phyloP scores from a whole-genome alignment of 179 eudicot genomes.

The Sideroxylon spinosum region DNA sequence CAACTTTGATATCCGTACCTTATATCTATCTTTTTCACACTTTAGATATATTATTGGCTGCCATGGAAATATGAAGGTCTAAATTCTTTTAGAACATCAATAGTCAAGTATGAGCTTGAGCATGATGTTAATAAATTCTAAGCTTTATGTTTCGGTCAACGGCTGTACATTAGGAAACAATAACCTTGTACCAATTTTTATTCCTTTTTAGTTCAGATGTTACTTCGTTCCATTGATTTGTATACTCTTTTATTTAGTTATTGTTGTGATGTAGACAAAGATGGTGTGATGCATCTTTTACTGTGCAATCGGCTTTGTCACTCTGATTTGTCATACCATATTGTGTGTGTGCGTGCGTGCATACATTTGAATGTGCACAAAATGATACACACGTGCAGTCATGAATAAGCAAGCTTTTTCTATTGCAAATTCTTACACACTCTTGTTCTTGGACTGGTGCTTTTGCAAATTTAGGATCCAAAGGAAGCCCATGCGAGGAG shows the following conservation, averaged over 20 bases:
- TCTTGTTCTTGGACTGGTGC: conserved; percentile 16
- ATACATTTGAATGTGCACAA: conserved; percentile 3
- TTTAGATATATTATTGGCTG: neutral
- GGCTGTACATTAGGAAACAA: neutral
- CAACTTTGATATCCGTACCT: neutral
- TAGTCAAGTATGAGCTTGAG: neutral
- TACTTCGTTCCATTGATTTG: neutral
- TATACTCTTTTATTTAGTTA: neutral
- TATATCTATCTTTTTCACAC: neutral
- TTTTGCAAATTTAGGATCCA: conserved; percentile 60
- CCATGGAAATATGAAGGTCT: neutral
- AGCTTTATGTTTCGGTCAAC: neutral
- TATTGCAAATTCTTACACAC: conserved; percentile 7
- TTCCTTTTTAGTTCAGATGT: neutral
- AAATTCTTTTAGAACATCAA: neutral
- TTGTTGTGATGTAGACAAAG: conserved; percentile 3
- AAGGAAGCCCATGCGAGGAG: conserved; percentile 99
- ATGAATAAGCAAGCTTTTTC: neutral
- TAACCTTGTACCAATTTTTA: neutral
- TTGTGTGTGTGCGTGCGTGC: no score
- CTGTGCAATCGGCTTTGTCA: neutral
- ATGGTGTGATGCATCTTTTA: neutral
- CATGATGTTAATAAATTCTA: neutral
- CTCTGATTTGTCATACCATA: neutral
- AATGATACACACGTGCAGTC: neutral